Percentiles rank a stretch among this genome's conserved stretches.
Conservation (phyloP, 768 basidiomycete genomes). For the Mycena indigotica region DNA sequence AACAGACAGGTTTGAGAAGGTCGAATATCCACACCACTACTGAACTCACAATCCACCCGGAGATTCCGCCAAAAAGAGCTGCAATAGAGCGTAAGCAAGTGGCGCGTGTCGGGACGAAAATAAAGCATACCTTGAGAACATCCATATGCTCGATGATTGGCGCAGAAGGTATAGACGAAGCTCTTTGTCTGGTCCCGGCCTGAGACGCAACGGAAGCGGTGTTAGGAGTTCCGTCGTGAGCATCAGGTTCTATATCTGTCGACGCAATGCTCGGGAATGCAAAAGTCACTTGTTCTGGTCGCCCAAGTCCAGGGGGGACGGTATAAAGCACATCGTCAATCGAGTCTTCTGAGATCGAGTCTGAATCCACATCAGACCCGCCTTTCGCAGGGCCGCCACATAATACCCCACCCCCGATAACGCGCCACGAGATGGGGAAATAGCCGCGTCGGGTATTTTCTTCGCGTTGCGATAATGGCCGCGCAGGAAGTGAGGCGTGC, state of each 20-base stretch:
- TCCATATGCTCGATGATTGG: constrained; percentile 25
- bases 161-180: constrained; percentile 27
- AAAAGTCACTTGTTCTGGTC: not conserved
- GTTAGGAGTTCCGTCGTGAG: constrained; percentile 4
- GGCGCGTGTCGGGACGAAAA: not conserved
- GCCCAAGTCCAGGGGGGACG: not conserved
- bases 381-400: constrained; percentile 42
- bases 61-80: constrained; percentile 32
- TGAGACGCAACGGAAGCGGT: too few relatives aligned
- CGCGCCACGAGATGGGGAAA: constrained; percentile 73
- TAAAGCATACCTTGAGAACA: constrained; percentile 22
- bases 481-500: constrained; percentile 15
- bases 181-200: constrained; percentile 17
- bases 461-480: constrained; percentile 31
- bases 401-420: constrained; percentile 78
- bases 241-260: not conserved
- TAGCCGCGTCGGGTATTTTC: constrained; percentile 48
- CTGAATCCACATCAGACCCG: not conserved
- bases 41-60: constrained; percentile 23
- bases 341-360: not conserved
- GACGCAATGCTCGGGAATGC: not conserved
- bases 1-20: too few relatives aligned
- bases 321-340: not conserved
- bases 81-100: constrained; percentile 2
- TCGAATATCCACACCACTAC: constrained; percentile 8